Evolutionary conservation across 441 rosid species (phyloP).

Genomic region (Daphne laureola): DNA sequence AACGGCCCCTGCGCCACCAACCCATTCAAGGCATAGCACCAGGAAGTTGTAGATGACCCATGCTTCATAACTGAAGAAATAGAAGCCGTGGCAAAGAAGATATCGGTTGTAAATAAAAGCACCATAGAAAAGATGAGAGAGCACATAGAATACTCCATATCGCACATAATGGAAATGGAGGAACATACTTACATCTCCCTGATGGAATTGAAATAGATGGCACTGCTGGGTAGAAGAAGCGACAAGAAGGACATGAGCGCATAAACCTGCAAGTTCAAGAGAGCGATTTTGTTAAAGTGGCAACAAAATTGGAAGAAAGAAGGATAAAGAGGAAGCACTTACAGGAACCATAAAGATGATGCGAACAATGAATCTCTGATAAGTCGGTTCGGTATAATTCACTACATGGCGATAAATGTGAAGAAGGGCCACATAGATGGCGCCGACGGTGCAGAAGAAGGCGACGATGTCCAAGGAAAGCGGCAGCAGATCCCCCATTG

Average conservation of each 20-base stretch:
- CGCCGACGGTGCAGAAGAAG: slow-evolving; percentile 62
- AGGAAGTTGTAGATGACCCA: slow-evolving; percentile 96
- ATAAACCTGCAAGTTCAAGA: slow-evolving; percentile 45
- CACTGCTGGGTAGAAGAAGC: slow-evolving; percentile 55
- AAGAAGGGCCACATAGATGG: slow-evolving; percentile 58
- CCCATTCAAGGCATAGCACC: slow-evolving; percentile 93
- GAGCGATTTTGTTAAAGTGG: too few relatives aligned
- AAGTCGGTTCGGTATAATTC: slow-evolving; percentile 92
- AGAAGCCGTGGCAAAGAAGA: neutral
- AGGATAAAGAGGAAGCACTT: slow-evolving; percentile 20
- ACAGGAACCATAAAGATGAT: slow-evolving; percentile 95
- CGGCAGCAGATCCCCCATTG: slow-evolving; percentile 49
- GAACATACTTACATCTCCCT: slow-evolving; percentile 73
- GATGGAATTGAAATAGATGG: slow-evolving; percentile 88
- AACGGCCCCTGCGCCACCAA: slow-evolving; percentile 98
- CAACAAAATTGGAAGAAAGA: neutral
- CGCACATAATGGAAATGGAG: too few relatives aligned
- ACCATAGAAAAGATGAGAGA: too few relatives aligned
- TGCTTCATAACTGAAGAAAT: slow-evolving; percentile 81
- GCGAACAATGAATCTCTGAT: slow-evolving; percentile 86
- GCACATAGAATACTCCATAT: too few relatives aligned
- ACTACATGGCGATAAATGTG: slow-evolving; percentile 87
- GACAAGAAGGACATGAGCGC: slow-evolving; percentile 86
- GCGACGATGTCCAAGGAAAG: slow-evolving; percentile 53
- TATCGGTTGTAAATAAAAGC: too few relatives aligned